These are phyloP conservation scores for Suillus subluteus DNA, from an alignment of 768 basidiomycete species.

Conservation along the genomic window DNA sequence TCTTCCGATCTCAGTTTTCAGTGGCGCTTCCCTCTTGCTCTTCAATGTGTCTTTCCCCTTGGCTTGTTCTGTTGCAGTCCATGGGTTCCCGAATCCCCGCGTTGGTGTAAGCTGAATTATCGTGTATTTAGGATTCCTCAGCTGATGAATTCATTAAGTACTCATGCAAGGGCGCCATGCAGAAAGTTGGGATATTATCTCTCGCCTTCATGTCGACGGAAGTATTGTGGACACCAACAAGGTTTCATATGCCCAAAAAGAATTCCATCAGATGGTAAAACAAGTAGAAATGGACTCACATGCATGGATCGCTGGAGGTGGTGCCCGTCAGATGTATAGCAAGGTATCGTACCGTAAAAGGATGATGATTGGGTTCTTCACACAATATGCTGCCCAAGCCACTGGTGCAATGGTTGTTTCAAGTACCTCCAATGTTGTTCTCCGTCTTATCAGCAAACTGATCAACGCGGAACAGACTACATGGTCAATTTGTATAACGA, in stretches of 20 bases:
- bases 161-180: neutral
- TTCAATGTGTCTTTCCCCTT: neutral
- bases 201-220: neutral
- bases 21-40: neutral
- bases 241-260: slow-evolving; percentile 3
- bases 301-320: slow-evolving; percentile 12
- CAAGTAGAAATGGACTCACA: slow-evolving; percentile 13
- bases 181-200: neutral
- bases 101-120: neutral
- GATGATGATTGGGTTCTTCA: slow-evolving; percentile 12
- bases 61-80: neutral
- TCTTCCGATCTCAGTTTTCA: neutral
- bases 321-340: slow-evolving; percentile 7
- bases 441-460: neutral
- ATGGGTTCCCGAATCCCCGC: neutral
- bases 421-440: neutral
- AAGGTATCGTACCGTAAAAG: slow-evolving; percentile 14
- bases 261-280: slow-evolving; percentile 14
- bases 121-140: neutral
- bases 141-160: neutral
- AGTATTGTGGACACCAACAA: neutral
- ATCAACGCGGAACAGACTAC: slow-evolving; percentile 6
- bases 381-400: neutral
- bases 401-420: slow-evolving; percentile 6
- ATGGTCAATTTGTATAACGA: slow-evolving; percentile 3